Evolutionary conservation across 1,139 yeast genomes (phyloP), one percentile per base, ranked within the genome.

Genomic region (Trichomonascaceae sp.): DNA sequence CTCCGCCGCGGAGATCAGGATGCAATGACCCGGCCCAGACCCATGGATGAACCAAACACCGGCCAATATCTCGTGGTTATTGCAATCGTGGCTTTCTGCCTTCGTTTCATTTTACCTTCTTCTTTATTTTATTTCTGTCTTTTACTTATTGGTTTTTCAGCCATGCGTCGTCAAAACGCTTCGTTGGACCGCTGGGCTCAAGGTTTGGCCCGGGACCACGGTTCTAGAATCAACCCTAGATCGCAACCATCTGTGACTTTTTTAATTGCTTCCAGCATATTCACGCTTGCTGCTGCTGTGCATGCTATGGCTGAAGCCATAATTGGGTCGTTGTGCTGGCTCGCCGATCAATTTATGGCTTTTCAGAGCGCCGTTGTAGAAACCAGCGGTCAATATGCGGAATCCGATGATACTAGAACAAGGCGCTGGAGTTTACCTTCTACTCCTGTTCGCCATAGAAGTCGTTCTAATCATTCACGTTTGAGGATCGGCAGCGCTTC

Each of bases 321-420:
- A 9, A 43, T 44, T 27, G 20, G 47, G 49, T 19, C 38, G 43
- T 5, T 50, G n/a, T 50, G 52, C 38, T 50, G 52, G 47, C 32
- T 45, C 18, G 36, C 49, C 22, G 27, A 45, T 12, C 48, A 50
- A 17, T 43, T 36, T n/a, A 41, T 20, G 22, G 18, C 17, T 17
- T 17, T 50, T 17, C 36, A 32, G 18, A 47, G 13, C 18, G 22
- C 52, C 1, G 27, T 43, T 8, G 48, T 36, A 18, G 49, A 50
- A 22, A 32, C 52, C 12, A 50, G 39, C 24, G 32, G 45, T 6
- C 52, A 50, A 43, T 32, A 30, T 19, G 44, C 27, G 36, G 3
- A 45, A 12, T 17, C 15, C 38, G 36, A 43, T 32, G 47, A 32
- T 24, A 49, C 6, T 43, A 17, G 20, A 38, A 43, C n/a, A 20